A percentile compares a stretch with the other conserved stretches of the same genome.
phyloP scores from a whole-genome alignment of 805 yeast genomes.

The Candida tibetensis region DNA sequence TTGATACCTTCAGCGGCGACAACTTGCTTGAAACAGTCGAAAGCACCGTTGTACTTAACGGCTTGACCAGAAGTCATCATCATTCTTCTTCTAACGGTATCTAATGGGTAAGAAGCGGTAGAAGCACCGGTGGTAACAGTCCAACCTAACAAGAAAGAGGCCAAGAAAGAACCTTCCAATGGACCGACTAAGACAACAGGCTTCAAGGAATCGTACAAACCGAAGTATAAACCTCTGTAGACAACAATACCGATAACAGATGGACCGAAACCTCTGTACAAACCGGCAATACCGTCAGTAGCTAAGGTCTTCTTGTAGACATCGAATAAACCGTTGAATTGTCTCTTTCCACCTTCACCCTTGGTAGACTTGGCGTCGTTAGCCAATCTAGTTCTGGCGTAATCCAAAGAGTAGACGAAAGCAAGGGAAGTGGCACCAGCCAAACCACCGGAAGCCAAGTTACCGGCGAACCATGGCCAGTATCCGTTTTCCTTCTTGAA shows the following conservation, averaged over 20 bases:
- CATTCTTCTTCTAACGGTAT: slow-evolving; percentile 99
- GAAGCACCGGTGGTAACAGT: slow-evolving; percentile 97
- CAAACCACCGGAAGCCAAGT: slow-evolving; percentile 97
- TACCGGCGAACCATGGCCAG: slow-evolving; percentile 95
- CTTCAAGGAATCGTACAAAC: slow-evolving; percentile 94
- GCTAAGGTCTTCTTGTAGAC: slow-evolving; percentile 95
- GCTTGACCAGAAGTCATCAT: slow-evolving; percentile 99
- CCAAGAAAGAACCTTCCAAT: slow-evolving; percentile 90
- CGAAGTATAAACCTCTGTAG: slow-evolving; percentile 99
- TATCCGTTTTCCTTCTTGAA: slow-evolving; percentile 94
- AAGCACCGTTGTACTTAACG: slow-evolving; percentile 92
- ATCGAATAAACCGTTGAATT: slow-evolving; percentile 95
- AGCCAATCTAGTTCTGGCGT: slow-evolving; percentile 98
- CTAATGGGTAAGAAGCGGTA: slow-evolving; percentile 98
- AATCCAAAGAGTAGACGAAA: slow-evolving; percentile 95
- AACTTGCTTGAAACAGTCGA: slow-evolving; percentile 87
- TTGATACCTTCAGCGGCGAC: slow-evolving; percentile 93
- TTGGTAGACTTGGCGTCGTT: slow-evolving; percentile 92
- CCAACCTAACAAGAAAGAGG: slow-evolving; percentile 97
- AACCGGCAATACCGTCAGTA: slow-evolving; percentile 96
- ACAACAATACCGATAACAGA: slow-evolving; percentile 96
- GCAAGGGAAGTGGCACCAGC: slow-evolving; percentile 96
- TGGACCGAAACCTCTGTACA: slow-evolving; percentile 99
- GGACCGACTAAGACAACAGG: slow-evolving; percentile 94
- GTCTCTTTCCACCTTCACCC: slow-evolving; percentile 80